A percentile compares a stretch with the other conserved stretches of the same genome.
Evolutionary conservation across 177 flowering plant genomes (phyloP).

Genomic region (Vitis hybrid): DNA sequence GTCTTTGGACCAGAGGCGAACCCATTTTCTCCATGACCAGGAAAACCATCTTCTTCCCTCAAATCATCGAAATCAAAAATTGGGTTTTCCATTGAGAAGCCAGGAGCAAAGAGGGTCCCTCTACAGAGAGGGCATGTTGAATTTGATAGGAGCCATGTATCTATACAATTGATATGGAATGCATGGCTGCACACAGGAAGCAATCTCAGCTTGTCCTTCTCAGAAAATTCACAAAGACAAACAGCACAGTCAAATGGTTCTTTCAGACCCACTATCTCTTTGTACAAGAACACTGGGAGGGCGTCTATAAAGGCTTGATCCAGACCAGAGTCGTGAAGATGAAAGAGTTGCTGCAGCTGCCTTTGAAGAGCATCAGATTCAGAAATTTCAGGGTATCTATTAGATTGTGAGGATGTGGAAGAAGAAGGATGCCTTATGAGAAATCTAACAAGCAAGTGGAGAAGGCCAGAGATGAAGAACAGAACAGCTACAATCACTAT

Average conservation of each 20-base stretch:
- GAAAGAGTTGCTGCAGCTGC: slow-evolving; percentile 64
- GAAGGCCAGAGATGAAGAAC: slow-evolving; percentile 64
- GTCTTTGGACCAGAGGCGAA: slow-evolving; percentile 22
- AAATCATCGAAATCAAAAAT: slow-evolving; percentile 48
- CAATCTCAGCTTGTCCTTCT: slow-evolving; percentile 54
- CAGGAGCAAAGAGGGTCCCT: slow-evolving; percentile 46
- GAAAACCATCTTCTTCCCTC: slow-evolving; percentile 28
- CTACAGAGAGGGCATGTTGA: slow-evolving; percentile 71
- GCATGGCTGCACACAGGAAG: slow-evolving; percentile 71
- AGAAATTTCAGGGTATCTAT: slow-evolving; percentile 38
- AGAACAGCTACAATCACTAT: slow-evolving; percentile 61
- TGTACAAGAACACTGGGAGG: slow-evolving; percentile 55
- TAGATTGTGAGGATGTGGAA: slow-evolving; percentile 39
- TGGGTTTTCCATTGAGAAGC: slow-evolving; percentile 52
- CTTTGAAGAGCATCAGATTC: slow-evolving; percentile 60
- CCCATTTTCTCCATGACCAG: slow-evolving; percentile 21
- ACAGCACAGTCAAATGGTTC: slow-evolving; percentile 74
- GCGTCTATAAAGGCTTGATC: slow-evolving; percentile 71
- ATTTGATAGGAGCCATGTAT: slow-evolving; percentile 66
- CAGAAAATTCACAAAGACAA: slow-evolving; percentile 55
- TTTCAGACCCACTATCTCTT: slow-evolving; percentile 52
- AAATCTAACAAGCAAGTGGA: slow-evolving; percentile 63
- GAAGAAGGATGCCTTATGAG: slow-evolving; percentile 52
- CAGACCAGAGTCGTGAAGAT: slow-evolving; percentile 63
- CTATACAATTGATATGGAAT: slow-evolving; percentile 61